phyloP scores from a whole-genome alignment of 2,329 filamentous ascomycete species.

The Tolypocladium endophyticum region DNA sequence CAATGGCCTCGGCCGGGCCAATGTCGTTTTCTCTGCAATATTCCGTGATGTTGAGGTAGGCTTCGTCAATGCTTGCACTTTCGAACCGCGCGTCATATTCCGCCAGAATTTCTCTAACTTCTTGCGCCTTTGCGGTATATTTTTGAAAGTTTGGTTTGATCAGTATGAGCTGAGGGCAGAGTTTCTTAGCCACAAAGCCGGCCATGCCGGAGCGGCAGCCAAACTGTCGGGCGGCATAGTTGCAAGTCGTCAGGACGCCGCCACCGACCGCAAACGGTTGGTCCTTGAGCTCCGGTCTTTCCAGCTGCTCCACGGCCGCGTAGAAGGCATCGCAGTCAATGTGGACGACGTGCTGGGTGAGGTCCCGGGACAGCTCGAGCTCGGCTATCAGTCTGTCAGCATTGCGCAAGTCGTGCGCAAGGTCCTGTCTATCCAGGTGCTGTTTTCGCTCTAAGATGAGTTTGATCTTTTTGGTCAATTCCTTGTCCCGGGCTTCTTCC shows the following conservation, averaged over 20 bases:
- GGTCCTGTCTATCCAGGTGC: constrained; percentile 64
- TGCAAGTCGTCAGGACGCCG: constrained; percentile 58
- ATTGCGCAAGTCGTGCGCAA: constrained; percentile 60
- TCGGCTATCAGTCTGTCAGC: constrained; percentile 75
- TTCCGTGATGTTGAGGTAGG: constrained; percentile 86
- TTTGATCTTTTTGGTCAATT: constrained; percentile 76
- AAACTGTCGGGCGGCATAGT: constrained; percentile 83
- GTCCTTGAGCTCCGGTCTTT: constrained; percentile 72
- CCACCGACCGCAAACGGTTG: constrained; percentile 83
- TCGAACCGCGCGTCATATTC: constrained; percentile 89
- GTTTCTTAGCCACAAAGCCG: constrained; percentile 84
- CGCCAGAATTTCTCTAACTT: constrained; percentile 71
- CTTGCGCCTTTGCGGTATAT: constrained; percentile 80
- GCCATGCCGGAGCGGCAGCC: constrained; percentile 95
- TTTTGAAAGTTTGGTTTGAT: constrained; percentile 83
- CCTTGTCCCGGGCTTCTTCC: constrained; percentile 73
- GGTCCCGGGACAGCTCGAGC: constrained; percentile 67
- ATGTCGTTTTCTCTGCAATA: constrained; percentile 66
- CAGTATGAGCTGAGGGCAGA: constrained; percentile 77
- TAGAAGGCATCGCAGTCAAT: constrained; percentile 98
- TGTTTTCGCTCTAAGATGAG: constrained; percentile 66
- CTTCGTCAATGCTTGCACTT: constrained; percentile 90
- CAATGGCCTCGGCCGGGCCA: constrained; percentile 61
- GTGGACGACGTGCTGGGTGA: constrained; percentile 79
- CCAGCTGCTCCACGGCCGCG: constrained; percentile 80